Evolutionary conservation across 2,329 filamentous ascomycete genomes (phyloP).

Genomic region (Aspergillus ruber): DNA sequence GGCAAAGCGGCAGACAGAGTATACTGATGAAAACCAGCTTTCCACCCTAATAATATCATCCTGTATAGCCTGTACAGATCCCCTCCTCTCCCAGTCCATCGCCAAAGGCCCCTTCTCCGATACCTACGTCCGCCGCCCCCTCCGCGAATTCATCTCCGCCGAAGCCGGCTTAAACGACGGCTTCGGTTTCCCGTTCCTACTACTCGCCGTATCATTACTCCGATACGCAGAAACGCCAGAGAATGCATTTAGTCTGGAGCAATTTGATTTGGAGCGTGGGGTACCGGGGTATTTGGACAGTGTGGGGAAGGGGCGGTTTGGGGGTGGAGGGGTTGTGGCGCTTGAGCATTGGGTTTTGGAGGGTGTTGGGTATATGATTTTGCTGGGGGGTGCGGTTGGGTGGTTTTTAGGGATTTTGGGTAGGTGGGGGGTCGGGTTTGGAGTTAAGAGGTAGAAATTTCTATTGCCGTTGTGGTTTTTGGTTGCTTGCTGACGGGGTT

Average conservation of each 20-base stretch:
- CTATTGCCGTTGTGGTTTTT: too few species aligned
- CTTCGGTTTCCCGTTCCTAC: conserved; percentile 56
- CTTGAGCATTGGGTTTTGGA: conserved; percentile 55
- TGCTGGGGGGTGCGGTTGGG: conserved; percentile 50
- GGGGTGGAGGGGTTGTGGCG: conserved; percentile 47
- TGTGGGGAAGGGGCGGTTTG: conserved; percentile 46
- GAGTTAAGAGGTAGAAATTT: not conserved
- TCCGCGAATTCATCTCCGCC: conserved; percentile 57
- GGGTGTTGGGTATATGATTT: conserved; percentile 54
- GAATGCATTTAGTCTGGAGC: conserved; percentile 12
- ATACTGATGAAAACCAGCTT: too few species aligned
- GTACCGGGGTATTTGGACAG: conserved; percentile 22
- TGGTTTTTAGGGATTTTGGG: conserved; percentile 42
- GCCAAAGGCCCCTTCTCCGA: conserved; percentile 59
- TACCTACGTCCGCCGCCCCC: conserved; percentile 52
- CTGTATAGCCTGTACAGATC: conserved; percentile 57
- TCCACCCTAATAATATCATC: conserved; percentile 55
- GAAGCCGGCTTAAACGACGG: conserved; percentile 59
- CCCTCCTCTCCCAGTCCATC: conserved; percentile 56
- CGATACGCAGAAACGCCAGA: conserved; percentile 43
- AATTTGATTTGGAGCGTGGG: conserved; percentile 14
- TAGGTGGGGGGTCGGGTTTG: not conserved
- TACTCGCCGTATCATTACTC: conserved; percentile 53
- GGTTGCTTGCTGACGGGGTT: too few species aligned
- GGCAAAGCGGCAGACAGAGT: too few species aligned